Evolutionary conservation across 2,329 filamentous ascomycete genomes (phyloP).

Genomic region (Cladosporium cucumerinum): DNA sequence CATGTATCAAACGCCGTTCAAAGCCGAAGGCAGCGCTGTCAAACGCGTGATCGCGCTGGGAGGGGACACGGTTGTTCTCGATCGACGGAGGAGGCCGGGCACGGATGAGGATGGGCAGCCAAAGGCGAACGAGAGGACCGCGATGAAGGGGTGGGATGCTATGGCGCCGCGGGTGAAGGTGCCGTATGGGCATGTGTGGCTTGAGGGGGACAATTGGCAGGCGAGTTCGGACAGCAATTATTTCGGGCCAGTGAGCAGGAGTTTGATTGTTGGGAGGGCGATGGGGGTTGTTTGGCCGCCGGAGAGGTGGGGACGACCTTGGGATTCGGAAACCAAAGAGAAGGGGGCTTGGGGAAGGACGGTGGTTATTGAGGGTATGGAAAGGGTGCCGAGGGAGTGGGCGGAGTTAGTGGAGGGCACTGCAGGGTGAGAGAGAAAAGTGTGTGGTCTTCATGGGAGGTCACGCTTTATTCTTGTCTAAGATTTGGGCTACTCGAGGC

Average conservation of each 20-base stretch:
- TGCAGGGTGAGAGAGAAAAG: neutral
- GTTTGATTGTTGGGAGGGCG: slow-evolving; percentile 71
- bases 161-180: slow-evolving; percentile 49
- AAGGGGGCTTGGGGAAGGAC: slow-evolving; percentile 28
- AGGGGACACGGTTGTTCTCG: slow-evolving; percentile 70
- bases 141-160: slow-evolving; percentile 28
- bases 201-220: slow-evolving; percentile 81
- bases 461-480: neutral
- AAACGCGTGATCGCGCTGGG: slow-evolving; percentile 81
- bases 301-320: slow-evolving; percentile 47
- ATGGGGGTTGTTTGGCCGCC: slow-evolving; percentile 67
- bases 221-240: slow-evolving; percentile 80
- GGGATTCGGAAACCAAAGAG: slow-evolving; percentile 37
- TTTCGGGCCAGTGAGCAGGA: slow-evolving; percentile 69
- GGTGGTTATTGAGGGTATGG: slow-evolving; percentile 39
- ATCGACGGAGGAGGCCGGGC: slow-evolving; percentile 36
- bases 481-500: neutral
- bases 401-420: slow-evolving; percentile 13
- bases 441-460: neutral
- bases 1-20: slow-evolving; percentile 53
- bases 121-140: slow-evolving; percentile 35
- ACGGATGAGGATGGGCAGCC: slow-evolving; percentile 23
- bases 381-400: slow-evolving; percentile 16
- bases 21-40: slow-evolving; percentile 66
- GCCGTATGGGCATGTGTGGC: slow-evolving; percentile 85